These are phyloP conservation scores for Colletotrichum endophyticum DNA, from an alignment of 2,329 filamentous ascomycete species.

Conservation along the genomic window DNA sequence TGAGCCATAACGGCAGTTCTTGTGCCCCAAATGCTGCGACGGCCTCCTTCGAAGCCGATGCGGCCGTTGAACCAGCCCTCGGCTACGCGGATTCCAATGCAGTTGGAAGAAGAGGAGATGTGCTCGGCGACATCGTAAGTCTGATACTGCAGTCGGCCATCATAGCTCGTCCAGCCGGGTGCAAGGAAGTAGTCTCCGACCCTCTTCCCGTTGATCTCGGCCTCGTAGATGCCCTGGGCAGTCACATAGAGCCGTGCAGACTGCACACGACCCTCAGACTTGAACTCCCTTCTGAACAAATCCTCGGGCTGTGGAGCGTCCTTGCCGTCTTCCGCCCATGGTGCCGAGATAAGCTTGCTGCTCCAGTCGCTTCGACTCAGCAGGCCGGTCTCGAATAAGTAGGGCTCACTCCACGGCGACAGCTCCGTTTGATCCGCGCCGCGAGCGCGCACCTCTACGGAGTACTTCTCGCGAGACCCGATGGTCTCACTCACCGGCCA, in stretches of 20 bases:
- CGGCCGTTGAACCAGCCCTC: conserved; percentile 49
- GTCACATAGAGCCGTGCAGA: conserved; percentile 53
- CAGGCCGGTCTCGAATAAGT: conserved; percentile 38
- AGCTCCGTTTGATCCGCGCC: conserved; percentile 17
- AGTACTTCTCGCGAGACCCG: conserved; percentile 31
- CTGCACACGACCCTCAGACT: conserved; percentile 18
- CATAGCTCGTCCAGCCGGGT: conserved; percentile 59
- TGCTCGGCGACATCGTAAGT: conserved; percentile 54
- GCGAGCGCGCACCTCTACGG: conserved; percentile 35
- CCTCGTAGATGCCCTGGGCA: conserved; percentile 48
- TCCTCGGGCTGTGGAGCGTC: conserved; percentile 29
- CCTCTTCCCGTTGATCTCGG: conserved; percentile 48
- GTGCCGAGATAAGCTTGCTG: conserved; percentile 31
- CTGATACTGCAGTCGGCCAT: conserved; percentile 55
- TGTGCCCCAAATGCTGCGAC: conserved; percentile 29
- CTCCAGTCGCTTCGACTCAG: conserved; percentile 32
- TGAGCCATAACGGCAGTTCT: background rate
- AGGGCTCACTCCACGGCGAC: conserved; percentile 30
- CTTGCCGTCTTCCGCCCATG: conserved; percentile 29
- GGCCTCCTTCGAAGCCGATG: conserved; percentile 21
- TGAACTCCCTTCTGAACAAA: conserved; percentile 38
- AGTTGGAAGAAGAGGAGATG: conserved; percentile 35
- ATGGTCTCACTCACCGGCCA: conserved; percentile 43
- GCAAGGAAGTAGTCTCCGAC: conserved; percentile 47
- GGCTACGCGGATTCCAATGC: conserved; percentile 44